Conservation (phyloP, 441 rosid genomes). For the Adansonia madagascariensis region DNA sequence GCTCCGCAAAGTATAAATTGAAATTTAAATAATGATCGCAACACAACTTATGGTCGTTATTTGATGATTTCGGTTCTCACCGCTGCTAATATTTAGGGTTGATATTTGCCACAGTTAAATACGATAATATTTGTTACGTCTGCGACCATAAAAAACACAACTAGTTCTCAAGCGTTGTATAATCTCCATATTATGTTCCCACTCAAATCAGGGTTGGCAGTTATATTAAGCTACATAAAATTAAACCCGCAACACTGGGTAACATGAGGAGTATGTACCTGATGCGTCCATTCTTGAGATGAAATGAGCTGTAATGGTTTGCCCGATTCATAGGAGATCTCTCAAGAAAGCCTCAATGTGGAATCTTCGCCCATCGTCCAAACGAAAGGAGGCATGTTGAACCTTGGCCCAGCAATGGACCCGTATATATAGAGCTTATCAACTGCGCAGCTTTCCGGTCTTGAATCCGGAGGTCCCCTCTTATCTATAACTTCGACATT, state of each 20-base stretch:
- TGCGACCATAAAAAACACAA: too few relatives aligned
- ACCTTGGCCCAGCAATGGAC: conserved; percentile 72
- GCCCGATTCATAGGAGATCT: not conserved
- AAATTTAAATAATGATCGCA: not conserved
- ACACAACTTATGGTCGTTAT: too few relatives aligned
- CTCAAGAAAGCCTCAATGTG: conserved; percentile 43
- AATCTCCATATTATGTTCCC: conserved; percentile 37
- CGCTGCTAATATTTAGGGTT: too few relatives aligned
- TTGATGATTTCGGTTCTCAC: too few relatives aligned
- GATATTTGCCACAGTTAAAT: too few relatives aligned
- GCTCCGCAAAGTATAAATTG: conserved; percentile 50
- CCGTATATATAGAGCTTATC: conserved; percentile 82
- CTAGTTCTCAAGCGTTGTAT: conserved; percentile 44
- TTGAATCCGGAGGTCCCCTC: conserved; percentile 57
- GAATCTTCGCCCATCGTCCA: conserved; percentile 71
- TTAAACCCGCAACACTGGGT: conserved; percentile 31
- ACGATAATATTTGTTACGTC: too few relatives aligned
- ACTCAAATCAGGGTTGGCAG: conserved; percentile 37
- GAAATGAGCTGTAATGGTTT: conserved; percentile 14
- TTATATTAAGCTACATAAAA: conserved; percentile 32
- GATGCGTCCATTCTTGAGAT: conserved; percentile 24
- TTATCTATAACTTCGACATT: conserved; percentile 93
- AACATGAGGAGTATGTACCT: conserved; percentile 43
- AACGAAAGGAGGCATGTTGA: conserved; percentile 76
- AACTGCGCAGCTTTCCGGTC: conserved; percentile 66